Conservation (phyloP, 2,329 filamentous ascomycete species). For the Fusarium proliferatum region DNA sequence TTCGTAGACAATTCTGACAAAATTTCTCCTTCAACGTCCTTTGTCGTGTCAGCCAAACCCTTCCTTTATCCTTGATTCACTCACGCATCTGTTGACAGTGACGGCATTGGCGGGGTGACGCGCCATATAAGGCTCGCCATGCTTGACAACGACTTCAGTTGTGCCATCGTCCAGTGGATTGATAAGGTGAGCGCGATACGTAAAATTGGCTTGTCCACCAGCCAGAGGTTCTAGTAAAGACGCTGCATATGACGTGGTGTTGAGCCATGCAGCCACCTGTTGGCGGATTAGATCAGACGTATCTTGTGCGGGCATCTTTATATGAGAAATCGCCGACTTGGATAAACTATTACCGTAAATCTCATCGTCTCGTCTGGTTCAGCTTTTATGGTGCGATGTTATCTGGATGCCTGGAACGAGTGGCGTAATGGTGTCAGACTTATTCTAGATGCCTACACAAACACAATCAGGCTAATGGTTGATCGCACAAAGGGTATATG, state of each 20-base stretch:
- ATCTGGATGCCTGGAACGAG: not conserved
- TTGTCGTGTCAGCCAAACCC: not conserved
- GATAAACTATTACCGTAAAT: accelerated
- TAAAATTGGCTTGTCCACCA: conserved; percentile 5
- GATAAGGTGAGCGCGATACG: not conserved
- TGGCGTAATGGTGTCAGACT: not conserved
- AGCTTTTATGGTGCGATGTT: not conserved
- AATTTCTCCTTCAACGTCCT: not conserved
- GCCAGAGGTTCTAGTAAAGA: not conserved
- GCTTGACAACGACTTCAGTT: not conserved
- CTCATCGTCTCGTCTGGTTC: accelerated
- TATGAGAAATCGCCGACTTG: accelerated
- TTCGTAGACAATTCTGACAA: not conserved
- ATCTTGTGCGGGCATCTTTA: not conserved
- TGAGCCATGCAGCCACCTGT: not conserved
- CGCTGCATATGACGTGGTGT: not conserved
- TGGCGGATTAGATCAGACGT: not conserved
- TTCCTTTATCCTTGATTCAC: not conserved
- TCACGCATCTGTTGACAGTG: not conserved
- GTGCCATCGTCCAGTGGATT: not conserved
- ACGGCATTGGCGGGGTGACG: not conserved
- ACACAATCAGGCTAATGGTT: not conserved
- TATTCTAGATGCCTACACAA: not conserved
- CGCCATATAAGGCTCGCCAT: conserved; percentile 9
- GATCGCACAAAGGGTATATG: not conserved